Evolutionary conservation across 83 land plant species (phyloP).

Genomic region (Picea abies): DNA sequence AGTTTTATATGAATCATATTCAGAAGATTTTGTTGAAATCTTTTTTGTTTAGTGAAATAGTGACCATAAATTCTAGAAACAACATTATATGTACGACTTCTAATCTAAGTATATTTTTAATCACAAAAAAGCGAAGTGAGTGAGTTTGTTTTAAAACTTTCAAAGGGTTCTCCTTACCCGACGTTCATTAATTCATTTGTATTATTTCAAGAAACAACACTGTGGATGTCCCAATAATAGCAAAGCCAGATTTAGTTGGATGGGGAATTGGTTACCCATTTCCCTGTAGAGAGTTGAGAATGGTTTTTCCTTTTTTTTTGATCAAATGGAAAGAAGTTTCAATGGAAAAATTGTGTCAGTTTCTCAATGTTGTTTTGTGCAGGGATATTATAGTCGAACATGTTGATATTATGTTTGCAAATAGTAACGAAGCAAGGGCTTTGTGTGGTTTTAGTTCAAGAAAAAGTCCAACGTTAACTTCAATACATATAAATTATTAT

Average conservation of each 20-base stretch:
- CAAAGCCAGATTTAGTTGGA: not conserved
- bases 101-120: too few species aligned
- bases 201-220: not conserved
- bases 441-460: conserved; percentile 60
- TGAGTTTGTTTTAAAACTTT: too few species aligned
- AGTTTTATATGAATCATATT: conserved; percentile 62
- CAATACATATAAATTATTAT: conserved; percentile 71
- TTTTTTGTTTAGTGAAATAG: too few species aligned
- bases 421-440: conserved; percentile 82
- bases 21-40: not conserved
- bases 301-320: not conserved
- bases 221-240: not conserved
- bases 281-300: not conserved
- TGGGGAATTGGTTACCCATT: not conserved
- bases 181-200: not conserved
- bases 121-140: not conserved
- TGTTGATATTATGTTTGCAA: conserved; percentile 89
- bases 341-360: not conserved
- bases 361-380: conserved; percentile 14
- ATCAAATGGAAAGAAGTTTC: not conserved
- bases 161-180: not conserved
- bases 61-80: too few species aligned
- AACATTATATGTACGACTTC: too few species aligned
- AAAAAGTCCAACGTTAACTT: conserved; percentile 60
- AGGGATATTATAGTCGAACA: conserved; percentile 86